Percentiles rank a stretch among this genome's conserved stretches.
These are phyloP conservation scores for Leonotis leonurus DNA, from an alignment of 257 asterid genomes.

Conservation along the genomic window DNA sequence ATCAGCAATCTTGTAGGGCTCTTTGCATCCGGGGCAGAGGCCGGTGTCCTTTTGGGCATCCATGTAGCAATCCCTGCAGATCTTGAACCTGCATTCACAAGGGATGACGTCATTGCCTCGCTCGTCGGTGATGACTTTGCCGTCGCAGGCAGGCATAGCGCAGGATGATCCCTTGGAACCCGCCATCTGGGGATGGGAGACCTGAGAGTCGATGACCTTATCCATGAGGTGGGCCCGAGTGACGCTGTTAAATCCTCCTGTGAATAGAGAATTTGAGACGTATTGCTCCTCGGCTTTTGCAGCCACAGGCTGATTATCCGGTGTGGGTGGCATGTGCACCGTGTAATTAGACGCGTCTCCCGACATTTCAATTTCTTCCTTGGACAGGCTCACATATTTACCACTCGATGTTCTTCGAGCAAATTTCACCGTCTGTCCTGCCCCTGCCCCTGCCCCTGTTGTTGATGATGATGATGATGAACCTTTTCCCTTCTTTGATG, in stretches of 20 bases:
- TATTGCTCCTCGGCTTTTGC: slow-evolving; percentile 88
- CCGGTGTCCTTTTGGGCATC: slow-evolving; percentile 74
- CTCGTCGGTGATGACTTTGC: slow-evolving; percentile 78
- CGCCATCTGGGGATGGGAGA: slow-evolving; percentile 78
- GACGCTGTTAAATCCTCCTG: slow-evolving; percentile 81
- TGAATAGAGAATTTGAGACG: slow-evolving; percentile 70
- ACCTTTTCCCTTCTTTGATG: slow-evolving; percentile 43
- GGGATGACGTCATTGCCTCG: slow-evolving; percentile 67
- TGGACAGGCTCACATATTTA: slow-evolving; percentile 59
- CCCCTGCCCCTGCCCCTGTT: too few relatives aligned
- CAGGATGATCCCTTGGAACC: slow-evolving; percentile 80
- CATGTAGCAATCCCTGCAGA: slow-evolving; percentile 85
- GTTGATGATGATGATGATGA: slow-evolving; percentile 8
- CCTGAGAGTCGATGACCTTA: slow-evolving; percentile 83
- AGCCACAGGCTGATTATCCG: slow-evolving; percentile 80
- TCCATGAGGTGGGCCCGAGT: slow-evolving; percentile 94
- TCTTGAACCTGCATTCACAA: slow-evolving; percentile 88
- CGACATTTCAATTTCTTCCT: slow-evolving; percentile 75
- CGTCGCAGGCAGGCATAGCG: slow-evolving; percentile 77
- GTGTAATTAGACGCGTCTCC: slow-evolving; percentile 73
- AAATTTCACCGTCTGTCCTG: slow-evolving; percentile 65
- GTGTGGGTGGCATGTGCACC: slow-evolving; percentile 84
- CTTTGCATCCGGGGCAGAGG: slow-evolving; percentile 81
- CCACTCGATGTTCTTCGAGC: slow-evolving; percentile 83
- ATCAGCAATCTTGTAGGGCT: slow-evolving; percentile 53